Evolutionary conservation across 768 basidiomycete genomes (phyloP).

Genomic region (Cyclocybe aegerita): DNA sequence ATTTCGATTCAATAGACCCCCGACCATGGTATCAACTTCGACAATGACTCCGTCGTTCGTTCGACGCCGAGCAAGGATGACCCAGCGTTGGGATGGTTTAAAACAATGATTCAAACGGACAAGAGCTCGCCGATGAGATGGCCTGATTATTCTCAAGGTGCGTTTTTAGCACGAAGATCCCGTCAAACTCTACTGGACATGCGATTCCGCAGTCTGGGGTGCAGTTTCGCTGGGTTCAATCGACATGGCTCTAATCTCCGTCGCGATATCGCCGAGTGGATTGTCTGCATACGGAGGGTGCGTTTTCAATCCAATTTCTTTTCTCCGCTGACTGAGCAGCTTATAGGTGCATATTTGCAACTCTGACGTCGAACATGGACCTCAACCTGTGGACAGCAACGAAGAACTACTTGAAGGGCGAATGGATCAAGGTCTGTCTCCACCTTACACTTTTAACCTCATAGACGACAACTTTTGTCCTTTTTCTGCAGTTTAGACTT

Average conservation of each 20-base stretch:
- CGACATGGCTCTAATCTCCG: slow-evolving; percentile 57
- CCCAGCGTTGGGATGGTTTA: slow-evolving; percentile 61
- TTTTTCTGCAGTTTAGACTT: slow-evolving; percentile 36
- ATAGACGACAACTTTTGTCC: not conserved
- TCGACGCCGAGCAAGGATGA: slow-evolving; percentile 33
- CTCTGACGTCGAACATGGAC: slow-evolving; percentile 76
- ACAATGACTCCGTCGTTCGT: slow-evolving; percentile 50
- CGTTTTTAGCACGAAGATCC: not conserved
- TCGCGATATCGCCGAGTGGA: slow-evolving; percentile 69
- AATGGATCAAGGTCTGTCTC: slow-evolving; percentile 60
- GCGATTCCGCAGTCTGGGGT: slow-evolving; percentile 55
- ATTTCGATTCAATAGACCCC: slow-evolving; percentile 54
- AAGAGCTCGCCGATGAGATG: slow-evolving; percentile 39
- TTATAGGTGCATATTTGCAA: slow-evolving; percentile 63
- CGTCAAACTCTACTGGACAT: not conserved
- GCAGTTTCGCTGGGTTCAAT: slow-evolving; percentile 69
- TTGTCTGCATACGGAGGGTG: slow-evolving; percentile 62
- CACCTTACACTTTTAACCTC: not conserved
- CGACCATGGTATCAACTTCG: slow-evolving; percentile 69
- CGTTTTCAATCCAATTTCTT: slow-evolving; percentile 9
- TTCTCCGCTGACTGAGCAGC: not conserved
- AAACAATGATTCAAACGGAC: slow-evolving; percentile 68
- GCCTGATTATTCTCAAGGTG: slow-evolving; percentile 53
- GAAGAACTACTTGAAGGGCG: slow-evolving; percentile 70
- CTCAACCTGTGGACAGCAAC: slow-evolving; percentile 63